phyloP scores from a whole-genome alignment of 2,329 filamentous ascomycete genomes.

The Arachnopeziza araneosa region DNA sequence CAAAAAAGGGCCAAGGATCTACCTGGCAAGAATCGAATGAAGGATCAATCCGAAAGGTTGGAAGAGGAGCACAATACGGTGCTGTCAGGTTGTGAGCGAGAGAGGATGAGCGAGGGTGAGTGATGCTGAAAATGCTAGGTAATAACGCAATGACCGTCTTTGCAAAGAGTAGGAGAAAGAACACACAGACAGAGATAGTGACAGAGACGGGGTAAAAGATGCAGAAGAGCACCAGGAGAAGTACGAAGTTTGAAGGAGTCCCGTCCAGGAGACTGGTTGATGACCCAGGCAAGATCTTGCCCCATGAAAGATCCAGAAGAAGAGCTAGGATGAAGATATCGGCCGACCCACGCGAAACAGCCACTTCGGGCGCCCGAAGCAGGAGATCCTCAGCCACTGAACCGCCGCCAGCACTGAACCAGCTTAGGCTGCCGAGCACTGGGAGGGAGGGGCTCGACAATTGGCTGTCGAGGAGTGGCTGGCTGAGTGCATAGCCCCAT shows the following conservation, averaged over 20 bases:
- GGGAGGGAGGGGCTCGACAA: background rate
- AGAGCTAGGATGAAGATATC: background rate
- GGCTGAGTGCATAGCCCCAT: background rate
- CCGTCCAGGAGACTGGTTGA: too few relatives aligned
- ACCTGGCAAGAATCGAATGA: slow-evolving; percentile 45
- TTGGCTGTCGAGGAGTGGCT: background rate
- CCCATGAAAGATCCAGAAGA: background rate
- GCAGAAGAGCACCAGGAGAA: background rate
- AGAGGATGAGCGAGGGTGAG: background rate
- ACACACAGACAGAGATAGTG: background rate
- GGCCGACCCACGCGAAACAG: background rate
- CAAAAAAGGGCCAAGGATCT: slow-evolving; percentile 49
- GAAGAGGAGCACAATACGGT: background rate
- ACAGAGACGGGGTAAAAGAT: background rate
- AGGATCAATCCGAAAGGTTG: background rate
- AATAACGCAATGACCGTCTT: background rate
- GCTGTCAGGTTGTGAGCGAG: slow-evolving; percentile 1
- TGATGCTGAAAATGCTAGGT: background rate
- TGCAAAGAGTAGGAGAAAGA: background rate
- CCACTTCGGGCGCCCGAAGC: background rate
- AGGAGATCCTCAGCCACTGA: background rate
- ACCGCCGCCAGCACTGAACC: background rate
- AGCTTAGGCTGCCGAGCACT: background rate
- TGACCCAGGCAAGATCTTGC: background rate
- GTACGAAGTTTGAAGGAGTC: background rate